phyloP scores from a whole-genome alignment of 169 alveolate species.

The Eimeria necatrix region DNA sequence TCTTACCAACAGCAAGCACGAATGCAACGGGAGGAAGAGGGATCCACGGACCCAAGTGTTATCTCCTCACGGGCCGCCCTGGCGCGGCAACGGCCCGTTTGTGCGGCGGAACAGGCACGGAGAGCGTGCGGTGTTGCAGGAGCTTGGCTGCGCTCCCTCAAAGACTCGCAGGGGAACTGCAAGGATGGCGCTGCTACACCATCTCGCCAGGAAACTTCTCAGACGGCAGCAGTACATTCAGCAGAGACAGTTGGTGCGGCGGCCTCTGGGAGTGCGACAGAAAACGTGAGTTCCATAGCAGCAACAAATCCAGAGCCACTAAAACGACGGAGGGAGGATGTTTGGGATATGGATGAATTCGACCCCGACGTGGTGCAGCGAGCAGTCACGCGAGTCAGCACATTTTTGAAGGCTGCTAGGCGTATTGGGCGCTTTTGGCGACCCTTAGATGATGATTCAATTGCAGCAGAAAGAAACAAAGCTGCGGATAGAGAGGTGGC shows the following conservation, averaged over 20 bases:
- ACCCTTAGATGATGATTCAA: background rate
- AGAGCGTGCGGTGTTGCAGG: conserved; percentile 77
- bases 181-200: background rate
- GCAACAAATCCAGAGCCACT: background rate
- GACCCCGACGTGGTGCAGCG: conserved; percentile 58
- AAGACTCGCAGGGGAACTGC: background rate
- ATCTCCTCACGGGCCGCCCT: conserved; percentile 14
- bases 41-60: background rate
- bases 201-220: background rate
- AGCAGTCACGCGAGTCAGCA: conserved; percentile 65
- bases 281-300: background rate
- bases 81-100: conserved; percentile 28
- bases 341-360: conserved; percentile 74
- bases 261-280: background rate
- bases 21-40: conserved; percentile 27
- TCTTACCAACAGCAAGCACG: conserved; percentile 40
- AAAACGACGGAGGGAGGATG: conserved; percentile 65
- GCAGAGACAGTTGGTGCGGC: background rate
- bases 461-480: background rate
- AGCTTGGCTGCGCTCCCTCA: conserved; percentile 62
- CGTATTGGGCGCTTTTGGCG: conserved; percentile 56
- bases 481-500: background rate
- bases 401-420: conserved; percentile 66
- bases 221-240: background rate
- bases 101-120: conserved; percentile 73